Percentiles rank a stretch among this genome's conserved stretches.
Conservation (phyloP, 495 filamentous ascomycete genomes). For the Aspergillus ellipticus region DNA sequence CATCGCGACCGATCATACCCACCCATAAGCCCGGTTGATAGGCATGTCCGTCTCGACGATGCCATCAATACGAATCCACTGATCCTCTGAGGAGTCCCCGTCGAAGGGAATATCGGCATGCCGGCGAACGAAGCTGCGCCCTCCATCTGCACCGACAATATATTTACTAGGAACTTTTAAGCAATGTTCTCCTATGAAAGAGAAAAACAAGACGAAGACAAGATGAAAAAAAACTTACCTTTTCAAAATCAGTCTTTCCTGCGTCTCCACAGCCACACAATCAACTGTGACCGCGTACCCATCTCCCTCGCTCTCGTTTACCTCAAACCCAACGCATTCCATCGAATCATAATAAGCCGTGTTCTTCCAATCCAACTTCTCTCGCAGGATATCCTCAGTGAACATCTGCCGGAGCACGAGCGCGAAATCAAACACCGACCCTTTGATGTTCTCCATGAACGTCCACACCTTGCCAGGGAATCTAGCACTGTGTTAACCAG, state of each 20-base stretch:
- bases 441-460: conserved; percentile 15
- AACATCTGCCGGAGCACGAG: conserved; percentile 11
- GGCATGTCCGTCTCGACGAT: conserved; percentile 49
- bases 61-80: conserved; percentile 50
- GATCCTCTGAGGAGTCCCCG: conserved; percentile 39
- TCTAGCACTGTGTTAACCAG: neutral
- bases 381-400: conserved; percentile 5
- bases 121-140: conserved; percentile 40
- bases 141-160: conserved; percentile 47
- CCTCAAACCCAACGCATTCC: conserved; percentile 8
- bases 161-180: conserved; percentile 30
- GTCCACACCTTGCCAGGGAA: conserved; percentile 16
- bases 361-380: neutral
- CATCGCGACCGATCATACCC: neutral
- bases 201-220: too few species aligned
- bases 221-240: neutral
- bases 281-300: neutral
- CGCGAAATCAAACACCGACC: conserved; percentile 6
- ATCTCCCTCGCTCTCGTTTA: neutral
- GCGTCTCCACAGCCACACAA: neutral
- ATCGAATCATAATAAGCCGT: neutral
- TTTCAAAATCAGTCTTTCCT: neutral
- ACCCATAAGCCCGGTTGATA: conserved; percentile 9
- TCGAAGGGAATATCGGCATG: conserved; percentile 40
- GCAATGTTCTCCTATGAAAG: too few species aligned